phyloP scores from a whole-genome alignment of 768 basidiomycete genomes.

The Leccinum obscurum region DNA sequence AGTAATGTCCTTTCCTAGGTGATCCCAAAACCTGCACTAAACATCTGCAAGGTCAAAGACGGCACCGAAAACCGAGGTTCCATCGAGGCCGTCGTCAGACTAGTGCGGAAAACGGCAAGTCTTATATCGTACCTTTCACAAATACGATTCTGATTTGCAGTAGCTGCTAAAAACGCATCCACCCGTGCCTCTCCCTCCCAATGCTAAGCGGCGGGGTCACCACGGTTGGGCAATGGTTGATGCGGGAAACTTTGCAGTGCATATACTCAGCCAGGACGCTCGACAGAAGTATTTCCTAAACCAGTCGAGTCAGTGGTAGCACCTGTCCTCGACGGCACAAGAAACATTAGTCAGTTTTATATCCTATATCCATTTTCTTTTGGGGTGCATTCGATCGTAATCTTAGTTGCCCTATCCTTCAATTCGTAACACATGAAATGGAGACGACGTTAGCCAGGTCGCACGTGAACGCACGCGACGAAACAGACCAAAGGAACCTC shows the following conservation, averaged over 20 bases:
- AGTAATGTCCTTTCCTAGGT: constrained; percentile 36
- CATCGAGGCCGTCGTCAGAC: constrained; percentile 70
- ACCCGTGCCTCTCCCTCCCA: constrained; percentile 60
- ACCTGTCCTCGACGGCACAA: no score
- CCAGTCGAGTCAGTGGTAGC: constrained; percentile 30
- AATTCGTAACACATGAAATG: no score
- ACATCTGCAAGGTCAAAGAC: constrained; percentile 65
- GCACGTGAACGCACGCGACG: no score
- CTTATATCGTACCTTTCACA: neutral
- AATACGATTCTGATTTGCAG: constrained; percentile 10
- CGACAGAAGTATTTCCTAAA: constrained; percentile 64
- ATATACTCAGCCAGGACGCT: constrained; percentile 67
- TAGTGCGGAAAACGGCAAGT: constrained; percentile 70
- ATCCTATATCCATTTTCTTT: no score
- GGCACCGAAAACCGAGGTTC: constrained; percentile 79
- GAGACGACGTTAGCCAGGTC: no score
- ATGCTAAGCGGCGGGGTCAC: constrained; percentile 56
- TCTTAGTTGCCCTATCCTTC: no score
- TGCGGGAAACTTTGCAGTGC: constrained; percentile 77
- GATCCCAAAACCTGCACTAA: neutral
- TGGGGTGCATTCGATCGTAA: no score
- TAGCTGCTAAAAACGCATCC: constrained; percentile 62
- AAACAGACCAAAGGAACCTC: no score
- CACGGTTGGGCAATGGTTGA: constrained; percentile 87
- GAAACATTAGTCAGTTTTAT: no score